These are phyloP conservation scores for Geum urbanum DNA, from an alignment of 306 rosid genomes.

Conservation along the genomic window DNA sequence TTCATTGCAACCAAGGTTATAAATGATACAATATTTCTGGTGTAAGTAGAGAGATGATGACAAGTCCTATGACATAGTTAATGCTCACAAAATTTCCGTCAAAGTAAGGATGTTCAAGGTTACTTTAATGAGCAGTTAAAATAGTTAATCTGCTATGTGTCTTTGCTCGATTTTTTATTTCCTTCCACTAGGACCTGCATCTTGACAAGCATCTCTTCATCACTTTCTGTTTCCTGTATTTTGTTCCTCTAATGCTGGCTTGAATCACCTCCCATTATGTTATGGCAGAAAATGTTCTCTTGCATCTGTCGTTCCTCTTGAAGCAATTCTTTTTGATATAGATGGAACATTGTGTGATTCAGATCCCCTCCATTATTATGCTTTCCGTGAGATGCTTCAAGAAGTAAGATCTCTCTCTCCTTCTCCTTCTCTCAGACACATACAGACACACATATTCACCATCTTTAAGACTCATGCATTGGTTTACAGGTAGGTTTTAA, in stretches of 20 bases:
- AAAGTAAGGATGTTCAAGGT: neutral
- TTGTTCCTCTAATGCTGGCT: neutral
- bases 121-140: neutral
- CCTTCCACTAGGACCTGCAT: neutral
- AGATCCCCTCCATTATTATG: constrained; percentile 37
- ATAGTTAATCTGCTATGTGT: neutral
- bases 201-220: neutral
- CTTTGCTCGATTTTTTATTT: neutral
- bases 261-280: constrained; percentile 3
- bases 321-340: constrained; percentile 48
- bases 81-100: neutral
- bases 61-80: too few relatives aligned
- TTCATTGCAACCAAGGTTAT: neutral
- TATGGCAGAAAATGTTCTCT: constrained; percentile 22
- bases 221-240: neutral
- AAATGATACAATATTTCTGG: neutral
- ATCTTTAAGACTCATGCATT: too few relatives aligned
- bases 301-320: constrained; percentile 28
- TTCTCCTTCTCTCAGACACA: neutral
- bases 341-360: constrained; percentile 51
- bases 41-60: too few relatives aligned
- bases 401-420: constrained; percentile 23
- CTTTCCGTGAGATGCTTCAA: constrained; percentile 44
- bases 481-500: constrained; percentile 38
- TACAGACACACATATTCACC: too few relatives aligned